Percentiles rank a stretch among this genome's conserved stretches.
Conservation (phyloP, 306 rosid species). For the Ormosia emarginata region DNA sequence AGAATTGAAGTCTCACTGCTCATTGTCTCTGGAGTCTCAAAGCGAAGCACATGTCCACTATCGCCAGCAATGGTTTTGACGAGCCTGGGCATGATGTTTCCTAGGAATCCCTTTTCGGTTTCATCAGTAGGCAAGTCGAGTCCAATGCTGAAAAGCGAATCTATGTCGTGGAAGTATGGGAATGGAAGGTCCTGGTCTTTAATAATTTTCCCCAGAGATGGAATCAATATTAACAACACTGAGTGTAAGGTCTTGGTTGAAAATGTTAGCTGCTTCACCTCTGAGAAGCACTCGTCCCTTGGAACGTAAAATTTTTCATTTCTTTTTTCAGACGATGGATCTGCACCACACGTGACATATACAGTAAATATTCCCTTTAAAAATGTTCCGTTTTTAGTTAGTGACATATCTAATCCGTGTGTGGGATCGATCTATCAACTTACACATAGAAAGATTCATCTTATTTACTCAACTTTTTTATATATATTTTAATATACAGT, state of each 20-base stretch:
- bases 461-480: neutral
- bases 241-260: conserved; percentile 43
- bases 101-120: conserved; percentile 25
- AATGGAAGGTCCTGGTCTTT: conserved; percentile 37
- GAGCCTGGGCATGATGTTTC: conserved; percentile 46
- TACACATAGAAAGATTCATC: neutral
- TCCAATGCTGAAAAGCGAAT: conserved; percentile 49
- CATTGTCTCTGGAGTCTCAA: conserved; percentile 56
- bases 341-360: conserved; percentile 18
- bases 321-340: conserved; percentile 36
- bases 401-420: neutral
- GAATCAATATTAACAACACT: conserved; percentile 44
- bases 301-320: conserved; percentile 49
- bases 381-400: too few species aligned
- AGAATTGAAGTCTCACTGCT: conserved; percentile 33
- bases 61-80: conserved; percentile 23
- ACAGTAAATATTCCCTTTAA: neutral
- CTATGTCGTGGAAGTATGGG: conserved; percentile 52
- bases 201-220: conserved; percentile 38
- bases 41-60: conserved; percentile 38
- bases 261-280: conserved; percentile 51
- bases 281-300: conserved; percentile 69
- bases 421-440: neutral
- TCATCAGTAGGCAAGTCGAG: conserved; percentile 41
- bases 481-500: too few species aligned